phyloP scores from a whole-genome alignment of 495 filamentous ascomycete genomes.

The Neurospora pannonica region DNA sequence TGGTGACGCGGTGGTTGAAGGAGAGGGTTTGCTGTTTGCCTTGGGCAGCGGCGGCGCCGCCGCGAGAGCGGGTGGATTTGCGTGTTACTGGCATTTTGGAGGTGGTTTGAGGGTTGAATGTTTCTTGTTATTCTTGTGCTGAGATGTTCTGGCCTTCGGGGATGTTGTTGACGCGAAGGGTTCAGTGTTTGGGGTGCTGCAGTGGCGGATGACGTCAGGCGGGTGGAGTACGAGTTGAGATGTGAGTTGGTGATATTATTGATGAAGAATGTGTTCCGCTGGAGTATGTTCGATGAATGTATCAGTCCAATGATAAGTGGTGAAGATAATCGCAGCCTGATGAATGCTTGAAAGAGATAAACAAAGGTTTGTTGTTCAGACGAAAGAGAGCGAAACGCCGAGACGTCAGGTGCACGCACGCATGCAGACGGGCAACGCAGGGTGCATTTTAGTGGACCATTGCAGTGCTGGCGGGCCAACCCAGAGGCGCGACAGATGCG shows the following conservation, averaged over 20 bases:
- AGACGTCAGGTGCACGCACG: neutral
- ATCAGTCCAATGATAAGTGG: neutral
- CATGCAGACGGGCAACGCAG: neutral
- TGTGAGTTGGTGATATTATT: neutral
- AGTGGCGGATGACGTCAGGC: conserved; percentile 15
- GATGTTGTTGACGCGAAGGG: neutral
- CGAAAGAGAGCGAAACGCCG: neutral
- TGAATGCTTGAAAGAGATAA: neutral
- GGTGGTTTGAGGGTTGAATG: neutral
- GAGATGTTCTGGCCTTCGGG: neutral
- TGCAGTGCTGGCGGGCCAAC: conserved; percentile 23
- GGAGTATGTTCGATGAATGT: neutral
- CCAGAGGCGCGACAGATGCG: conserved; percentile 11
- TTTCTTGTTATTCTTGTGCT: neutral
- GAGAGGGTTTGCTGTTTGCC: conserved; percentile 56
- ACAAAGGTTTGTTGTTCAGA: neutral
- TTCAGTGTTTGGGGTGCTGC: neutral
- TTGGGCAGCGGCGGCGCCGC: conserved; percentile 25
- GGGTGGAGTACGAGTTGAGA: neutral
- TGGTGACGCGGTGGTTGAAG: conserved; percentile 70
- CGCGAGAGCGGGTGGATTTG: conserved; percentile 40
- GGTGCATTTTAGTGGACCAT: neutral
- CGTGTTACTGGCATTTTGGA: conserved; percentile 60
- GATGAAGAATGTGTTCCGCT: neutral
- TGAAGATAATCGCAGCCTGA: neutral